Base-by-base conservation (phyloP, 345 rosid species). In the Boechera stricta region DNA sequence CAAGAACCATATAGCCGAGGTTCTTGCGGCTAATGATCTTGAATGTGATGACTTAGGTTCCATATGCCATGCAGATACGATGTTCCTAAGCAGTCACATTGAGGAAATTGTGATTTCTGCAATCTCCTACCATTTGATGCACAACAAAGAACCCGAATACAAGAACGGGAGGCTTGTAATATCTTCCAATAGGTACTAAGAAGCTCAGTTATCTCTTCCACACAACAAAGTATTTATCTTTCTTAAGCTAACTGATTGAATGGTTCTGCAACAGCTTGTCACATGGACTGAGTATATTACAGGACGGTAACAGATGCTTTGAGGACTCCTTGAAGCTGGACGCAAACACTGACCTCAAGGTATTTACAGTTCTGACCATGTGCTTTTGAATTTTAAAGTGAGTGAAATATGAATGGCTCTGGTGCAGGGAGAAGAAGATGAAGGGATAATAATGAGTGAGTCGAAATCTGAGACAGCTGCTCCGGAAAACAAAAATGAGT, bases 81-180 rank as follows among this genome's bases (percentile, higher is more conserved):
- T 91, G 84, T 79, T 85, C 71, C 74, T 96, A n/a, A 78, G 95
- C 86, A 86, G 83, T 71, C 88, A 90, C 76, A 88, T 93, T 21
- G 91, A 96, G 72, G 99, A 96, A 80, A 93, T 96, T 28, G 96
- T 91, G 64, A 85, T 89, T 31, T 96, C 97, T 5, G 99, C 98
- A 55, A 88, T 96, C 64, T 96, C 97, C 1, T 85, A 86, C 82
- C 98, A 96, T 84, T 83, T 96, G 79, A 90, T 88, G 92, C 64
- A 86, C 57, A 86, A 81, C 63, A 86, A 86, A 85, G 88, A 87
- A 71, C 97, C 98, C 1, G 98, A 91, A 80, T 96, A 96, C 80
- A 84, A 90, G 73, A 93, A 93, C 67, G 99, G 99, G 41, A 96
- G 92, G 90, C 97, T 96, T 60, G 86, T 93, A 63, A 93, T 96